Base-by-base conservation (phyloP, 331 rosid genomes). In the Saraca asoca region DNA sequence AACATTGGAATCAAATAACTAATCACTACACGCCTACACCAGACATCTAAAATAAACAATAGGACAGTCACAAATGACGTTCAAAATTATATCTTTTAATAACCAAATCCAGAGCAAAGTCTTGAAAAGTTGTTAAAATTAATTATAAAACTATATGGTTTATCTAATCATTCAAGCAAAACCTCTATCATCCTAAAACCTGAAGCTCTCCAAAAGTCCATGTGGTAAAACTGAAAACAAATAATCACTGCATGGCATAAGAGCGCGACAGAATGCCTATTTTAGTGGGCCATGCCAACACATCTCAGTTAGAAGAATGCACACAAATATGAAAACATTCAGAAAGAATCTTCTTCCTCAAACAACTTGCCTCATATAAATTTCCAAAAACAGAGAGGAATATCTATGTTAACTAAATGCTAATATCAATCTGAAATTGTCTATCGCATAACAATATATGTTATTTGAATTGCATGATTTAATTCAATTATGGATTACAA, bases 131-230 rank as follows among this genome's bases (percentile, higher is more conserved):
- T 46, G 6, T 0, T 1, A 16, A 52, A 35, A 43, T 39, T 15
- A 48, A 16, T 15, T 48, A 14, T 12, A 64, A 57, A 17, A 65
- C 44, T 31, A 31, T 12, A 56, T 19, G 24, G 17, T 41, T 66
- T 66, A 16, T 58, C 38, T 29, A 50, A 50, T 74, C 55, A 58
- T 66, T 60, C 64, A 58, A 51, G 64, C 43, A 10, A 38, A 37
- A 51, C 44, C 18, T 43, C 19, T 58, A 60, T 44, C 31, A 24
- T 1, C 31, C 31, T 1, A 24, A 24, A 24, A 24, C 31, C 31
- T 24, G 1, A 24, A 3, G 31, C 31, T 24, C 31, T 24, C 3
- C 2, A 24, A 24, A 54, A 42, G 63, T 24, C 16, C 76, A 12
- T 17, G 6, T 12, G 13, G 24, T 45, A 42, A 20, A 51, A 24